phyloP scores from a whole-genome alignment of 1,284 basidiomycete genomes.

The Austroboletus rostrupii region DNA sequence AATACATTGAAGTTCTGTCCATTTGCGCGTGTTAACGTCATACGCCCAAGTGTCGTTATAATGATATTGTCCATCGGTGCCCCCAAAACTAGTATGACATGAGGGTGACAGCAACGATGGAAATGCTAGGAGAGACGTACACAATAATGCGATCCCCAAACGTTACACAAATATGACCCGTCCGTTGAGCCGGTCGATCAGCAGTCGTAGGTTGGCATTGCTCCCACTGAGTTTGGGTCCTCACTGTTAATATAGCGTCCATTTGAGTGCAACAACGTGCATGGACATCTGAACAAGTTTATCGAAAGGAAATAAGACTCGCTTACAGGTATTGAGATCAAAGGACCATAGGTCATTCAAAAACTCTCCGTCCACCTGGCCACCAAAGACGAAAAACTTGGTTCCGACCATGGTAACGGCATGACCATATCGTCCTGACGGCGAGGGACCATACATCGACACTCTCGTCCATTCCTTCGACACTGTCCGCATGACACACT shows the following conservation, averaged over 20 bases:
- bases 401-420: slow-evolving; percentile 91
- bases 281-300: slow-evolving; percentile 1
- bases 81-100: slow-evolving; percentile 74
- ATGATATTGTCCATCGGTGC: slow-evolving; percentile 97
- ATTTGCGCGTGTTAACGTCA: slow-evolving; percentile 77
- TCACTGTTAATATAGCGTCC: slow-evolving; percentile 44
- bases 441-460: slow-evolving; percentile 69
- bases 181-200: slow-evolving; percentile 80
- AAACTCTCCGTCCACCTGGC: slow-evolving; percentile 95
- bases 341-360: slow-evolving; percentile 97
- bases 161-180: slow-evolving; percentile 90
- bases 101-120: slow-evolving; percentile 10
- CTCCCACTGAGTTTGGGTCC: slow-evolving; percentile 76
- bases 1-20: slow-evolving; percentile 95
- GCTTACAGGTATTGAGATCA: slow-evolving; percentile 89
- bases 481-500: slow-evolving; percentile 39
- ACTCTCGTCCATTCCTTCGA: slow-evolving; percentile 95
- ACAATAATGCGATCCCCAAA: slow-evolving; percentile 84
- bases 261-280: background rate
- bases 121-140: slow-evolving; percentile 42
- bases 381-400: slow-evolving; percentile 94
- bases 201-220: slow-evolving; percentile 60
- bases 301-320: slow-evolving; percentile 2
- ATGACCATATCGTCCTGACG: slow-evolving; percentile 93
- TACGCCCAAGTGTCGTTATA: slow-evolving; percentile 99